Evolutionary conservation across 1,139 yeast genomes (phyloP).

Genomic region (Zygosaccharomyces sapae): DNA sequence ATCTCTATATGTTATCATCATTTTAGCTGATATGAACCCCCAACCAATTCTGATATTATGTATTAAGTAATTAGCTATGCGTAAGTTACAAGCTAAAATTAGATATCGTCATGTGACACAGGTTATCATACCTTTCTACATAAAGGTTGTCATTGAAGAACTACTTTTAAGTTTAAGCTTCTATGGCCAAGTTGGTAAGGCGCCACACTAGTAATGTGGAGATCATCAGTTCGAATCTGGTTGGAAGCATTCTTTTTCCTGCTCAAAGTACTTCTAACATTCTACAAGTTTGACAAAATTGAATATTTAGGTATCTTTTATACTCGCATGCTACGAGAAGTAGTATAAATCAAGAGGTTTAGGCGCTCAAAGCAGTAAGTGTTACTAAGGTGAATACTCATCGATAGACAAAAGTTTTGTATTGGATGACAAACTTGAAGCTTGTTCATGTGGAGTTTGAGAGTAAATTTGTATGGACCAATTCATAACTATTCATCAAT

Average conservation of each 20-base stretch:
- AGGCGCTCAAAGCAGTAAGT: background rate
- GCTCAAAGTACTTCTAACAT: background rate
- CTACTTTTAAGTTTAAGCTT: constrained; percentile 13
- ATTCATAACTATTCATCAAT: constrained; percentile 53
- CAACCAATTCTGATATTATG: too few species aligned
- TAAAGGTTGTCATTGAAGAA: background rate
- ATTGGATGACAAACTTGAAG: background rate
- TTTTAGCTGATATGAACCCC: too few species aligned
- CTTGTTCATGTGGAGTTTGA: background rate
- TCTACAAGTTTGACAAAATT: too few species aligned
- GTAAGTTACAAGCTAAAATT: too few species aligned
- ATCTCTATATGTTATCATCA: too few species aligned
- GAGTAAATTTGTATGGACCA: constrained; percentile 40
- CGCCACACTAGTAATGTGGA: constrained; percentile 30
- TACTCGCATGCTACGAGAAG: too few species aligned
- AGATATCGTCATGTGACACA: too few species aligned
- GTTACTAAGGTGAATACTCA: background rate
- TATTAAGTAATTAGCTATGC: too few species aligned
- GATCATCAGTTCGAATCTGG: constrained; percentile 28
- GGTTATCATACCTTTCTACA: too few species aligned
- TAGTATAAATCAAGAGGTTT: background rate
- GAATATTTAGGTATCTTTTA: too few species aligned
- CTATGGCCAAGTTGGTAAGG: constrained; percentile 32
- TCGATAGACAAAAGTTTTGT: background rate
- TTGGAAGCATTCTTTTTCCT: constrained; percentile 20